phyloP scores from a whole-genome alignment of 345 rosid species.

The Pistacia integerrima region DNA sequence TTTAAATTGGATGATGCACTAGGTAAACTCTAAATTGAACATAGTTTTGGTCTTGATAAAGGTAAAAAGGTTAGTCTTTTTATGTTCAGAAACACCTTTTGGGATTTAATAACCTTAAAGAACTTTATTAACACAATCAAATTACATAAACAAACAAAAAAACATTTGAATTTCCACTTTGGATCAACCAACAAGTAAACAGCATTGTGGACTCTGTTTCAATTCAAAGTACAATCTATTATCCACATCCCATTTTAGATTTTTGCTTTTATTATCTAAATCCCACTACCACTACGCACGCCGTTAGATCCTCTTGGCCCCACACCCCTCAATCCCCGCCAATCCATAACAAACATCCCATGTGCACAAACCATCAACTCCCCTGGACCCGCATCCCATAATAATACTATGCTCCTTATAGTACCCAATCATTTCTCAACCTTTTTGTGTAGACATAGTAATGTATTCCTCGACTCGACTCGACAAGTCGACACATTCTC shows the following conservation, averaged over 20 bases:
- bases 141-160: not conserved
- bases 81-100: too few relatives aligned
- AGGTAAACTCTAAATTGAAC: too few relatives aligned
- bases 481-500: constrained; percentile 13
- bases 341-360: constrained; percentile 6
- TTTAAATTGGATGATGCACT: too few relatives aligned
- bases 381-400: not conserved
- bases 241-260: not conserved
- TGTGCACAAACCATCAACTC: constrained; percentile 16
- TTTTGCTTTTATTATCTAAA: not conserved
- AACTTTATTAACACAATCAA: too few relatives aligned
- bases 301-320: constrained; percentile 21
- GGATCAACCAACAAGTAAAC: not conserved
- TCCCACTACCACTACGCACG: not conserved
- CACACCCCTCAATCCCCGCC: not conserved
- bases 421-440: not conserved
- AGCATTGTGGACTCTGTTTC: not conserved
- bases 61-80: too few relatives aligned
- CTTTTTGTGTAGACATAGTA: not conserved
- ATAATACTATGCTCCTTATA: not conserved
- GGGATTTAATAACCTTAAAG: too few relatives aligned
- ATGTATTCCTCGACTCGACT: not conserved
- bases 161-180: not conserved
- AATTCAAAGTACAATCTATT: not conserved
- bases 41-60: too few relatives aligned